Evolutionary conservation across 768 basidiomycete genomes (phyloP).

Genomic region (Russula lepida): DNA sequence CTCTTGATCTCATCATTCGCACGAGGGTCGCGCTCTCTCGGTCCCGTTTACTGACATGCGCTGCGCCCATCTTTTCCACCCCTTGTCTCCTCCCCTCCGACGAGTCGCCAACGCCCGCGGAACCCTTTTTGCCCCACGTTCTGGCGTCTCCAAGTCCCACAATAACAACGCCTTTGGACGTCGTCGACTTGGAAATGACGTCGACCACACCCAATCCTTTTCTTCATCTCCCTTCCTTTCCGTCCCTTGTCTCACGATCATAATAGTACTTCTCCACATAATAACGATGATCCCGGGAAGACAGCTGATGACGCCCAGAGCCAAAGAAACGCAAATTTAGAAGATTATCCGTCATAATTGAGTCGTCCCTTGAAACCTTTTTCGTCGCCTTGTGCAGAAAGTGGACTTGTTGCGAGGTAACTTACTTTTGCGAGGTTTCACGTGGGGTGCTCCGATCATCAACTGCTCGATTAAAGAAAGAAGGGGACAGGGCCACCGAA

Average conservation of each 20-base stretch:
- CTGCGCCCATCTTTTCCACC: no score
- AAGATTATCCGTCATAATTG: not conserved
- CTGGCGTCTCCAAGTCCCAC: not conserved
- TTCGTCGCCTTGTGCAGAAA: not conserved
- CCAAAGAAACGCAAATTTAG: not conserved
- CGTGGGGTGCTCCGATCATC: not conserved
- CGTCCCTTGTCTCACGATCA: not conserved
- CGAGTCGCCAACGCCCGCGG: no score
- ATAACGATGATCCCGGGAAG: not conserved
- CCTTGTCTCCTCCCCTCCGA: no score
- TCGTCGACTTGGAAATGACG: not conserved
- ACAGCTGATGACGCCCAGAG: not conserved
- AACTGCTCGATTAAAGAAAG: not conserved
- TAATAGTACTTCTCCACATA: no score
- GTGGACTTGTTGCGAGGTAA: not conserved
- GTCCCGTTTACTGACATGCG: no score
- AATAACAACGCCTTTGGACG: not conserved
- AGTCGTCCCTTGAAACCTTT: not conserved
- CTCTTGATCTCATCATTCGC: no score
- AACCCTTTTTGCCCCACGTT: not conserved
- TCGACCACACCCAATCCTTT: not conserved
- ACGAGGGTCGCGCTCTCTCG: no score
- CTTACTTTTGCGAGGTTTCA: not conserved
- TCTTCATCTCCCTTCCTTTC: not conserved
- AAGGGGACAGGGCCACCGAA: not conserved